These are phyloP conservation scores for Saccharomyces hybrid DNA, from an alignment of 1,139 yeast genomes.

Conservation along the genomic window DNA sequence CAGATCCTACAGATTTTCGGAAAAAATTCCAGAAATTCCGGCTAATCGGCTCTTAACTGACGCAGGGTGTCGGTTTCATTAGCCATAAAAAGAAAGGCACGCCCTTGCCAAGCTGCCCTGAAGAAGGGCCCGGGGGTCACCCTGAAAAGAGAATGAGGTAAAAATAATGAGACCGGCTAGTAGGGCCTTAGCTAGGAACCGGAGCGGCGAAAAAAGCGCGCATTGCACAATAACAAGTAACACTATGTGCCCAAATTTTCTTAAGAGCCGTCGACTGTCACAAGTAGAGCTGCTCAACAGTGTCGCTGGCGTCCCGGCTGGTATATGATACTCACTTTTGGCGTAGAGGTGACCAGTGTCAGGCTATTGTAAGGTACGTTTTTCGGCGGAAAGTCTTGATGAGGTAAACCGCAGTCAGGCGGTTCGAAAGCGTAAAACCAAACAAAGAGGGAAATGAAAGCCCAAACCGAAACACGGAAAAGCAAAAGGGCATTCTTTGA, in stretches of 20 bases:
- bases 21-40: neutral
- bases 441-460: neutral
- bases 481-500: neutral
- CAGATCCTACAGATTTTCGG: neutral
- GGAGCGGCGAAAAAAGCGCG: neutral
- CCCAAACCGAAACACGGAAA: neutral
- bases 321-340: neutral
- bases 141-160: neutral
- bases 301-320: neutral
- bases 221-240: neutral
- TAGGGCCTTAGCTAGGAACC: neutral
- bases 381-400: neutral
- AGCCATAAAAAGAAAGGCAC: neutral
- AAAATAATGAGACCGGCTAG: neutral
- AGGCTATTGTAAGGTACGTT: neutral
- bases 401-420: neutral
- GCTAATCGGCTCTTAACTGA: neutral
- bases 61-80: neutral
- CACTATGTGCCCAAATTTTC: neutral
- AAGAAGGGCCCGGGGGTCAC: neutral
- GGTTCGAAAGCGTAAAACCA: neutral
- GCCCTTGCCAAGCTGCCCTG: neutral
- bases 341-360: neutral
- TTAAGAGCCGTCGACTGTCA: neutral
- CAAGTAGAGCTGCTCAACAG: neutral